Evolutionary conservation across 1,284 basidiomycete genomes (phyloP).

Genomic region (Papiliotrema terrestris): DNA sequence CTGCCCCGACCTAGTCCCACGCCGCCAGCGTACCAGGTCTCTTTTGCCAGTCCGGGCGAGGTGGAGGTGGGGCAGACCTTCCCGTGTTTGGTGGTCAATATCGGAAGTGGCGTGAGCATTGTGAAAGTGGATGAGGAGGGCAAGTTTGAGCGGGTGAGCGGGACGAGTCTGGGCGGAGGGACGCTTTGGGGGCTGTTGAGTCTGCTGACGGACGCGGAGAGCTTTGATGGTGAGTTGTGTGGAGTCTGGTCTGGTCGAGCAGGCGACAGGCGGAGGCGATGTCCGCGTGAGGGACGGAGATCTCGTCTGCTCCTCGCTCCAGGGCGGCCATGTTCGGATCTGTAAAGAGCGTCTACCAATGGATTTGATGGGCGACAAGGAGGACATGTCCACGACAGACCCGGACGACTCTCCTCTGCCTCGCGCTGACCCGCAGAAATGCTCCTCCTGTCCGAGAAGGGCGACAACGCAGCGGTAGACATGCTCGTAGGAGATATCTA

Average conservation of each 20-base stretch:
- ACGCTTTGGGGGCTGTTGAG: constrained; percentile 98
- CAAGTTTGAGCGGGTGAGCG: constrained; percentile 91
- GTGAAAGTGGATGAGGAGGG: constrained; percentile 97
- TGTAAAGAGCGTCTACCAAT: too few species aligned
- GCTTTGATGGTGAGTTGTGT: constrained; percentile 78
- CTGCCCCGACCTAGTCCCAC: constrained; percentile 87
- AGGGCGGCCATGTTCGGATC: too few species aligned
- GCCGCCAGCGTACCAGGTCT: constrained; percentile 84
- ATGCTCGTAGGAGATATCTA: constrained; percentile 99
- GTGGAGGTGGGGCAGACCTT: constrained; percentile 64
- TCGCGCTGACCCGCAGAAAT: constrained; percentile 65
- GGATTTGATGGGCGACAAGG: too few species aligned
- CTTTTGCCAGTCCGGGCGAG: constrained; percentile 68
- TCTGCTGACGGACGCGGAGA: constrained; percentile 88
- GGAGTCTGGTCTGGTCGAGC: too few species aligned
- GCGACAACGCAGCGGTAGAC: constrained; percentile 91
- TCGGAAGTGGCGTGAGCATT: constrained; percentile 95
- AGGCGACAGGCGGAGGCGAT: too few species aligned
- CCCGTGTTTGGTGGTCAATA: constrained; percentile 96
- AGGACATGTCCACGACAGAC: too few species aligned
- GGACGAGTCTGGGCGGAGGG: constrained; percentile 96
- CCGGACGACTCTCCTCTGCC: neutral
- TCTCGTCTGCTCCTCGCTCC: too few species aligned
- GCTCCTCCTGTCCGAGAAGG: constrained; percentile 86
- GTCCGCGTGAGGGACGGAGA: too few species aligned